Evolutionary conservation across 2,329 filamentous ascomycete species (phyloP).

Genomic region (Diaporthe vexans): DNA sequence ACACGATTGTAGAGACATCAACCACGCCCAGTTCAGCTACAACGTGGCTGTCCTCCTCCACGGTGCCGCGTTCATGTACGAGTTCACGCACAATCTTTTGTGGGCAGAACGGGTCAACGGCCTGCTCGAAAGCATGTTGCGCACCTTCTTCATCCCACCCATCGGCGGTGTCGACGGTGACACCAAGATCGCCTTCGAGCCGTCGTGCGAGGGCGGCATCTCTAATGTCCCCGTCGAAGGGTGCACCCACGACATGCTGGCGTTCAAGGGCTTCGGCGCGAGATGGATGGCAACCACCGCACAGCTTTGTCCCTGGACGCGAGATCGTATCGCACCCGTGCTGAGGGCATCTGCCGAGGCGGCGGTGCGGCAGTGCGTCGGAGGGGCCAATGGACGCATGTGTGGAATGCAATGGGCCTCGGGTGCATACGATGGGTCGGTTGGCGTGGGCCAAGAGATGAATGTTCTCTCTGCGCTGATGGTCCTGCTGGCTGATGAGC

Average conservation of each 20-base stretch:
- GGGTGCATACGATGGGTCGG: slow-evolving; percentile 55
- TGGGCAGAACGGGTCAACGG: slow-evolving; percentile 63
- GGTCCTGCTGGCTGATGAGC: slow-evolving; percentile 51
- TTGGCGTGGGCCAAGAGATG: slow-evolving; percentile 63
- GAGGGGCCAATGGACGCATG: slow-evolving; percentile 58
- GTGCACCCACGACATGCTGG: slow-evolving; percentile 71
- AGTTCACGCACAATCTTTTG: slow-evolving; percentile 59
- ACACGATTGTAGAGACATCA: slow-evolving; percentile 66
- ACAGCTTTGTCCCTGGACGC: slow-evolving; percentile 64
- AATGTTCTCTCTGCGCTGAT: slow-evolving; percentile 60
- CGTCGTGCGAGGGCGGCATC: slow-evolving; percentile 64
- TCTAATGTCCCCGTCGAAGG: slow-evolving; percentile 46
- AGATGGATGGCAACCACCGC: slow-evolving; percentile 65
- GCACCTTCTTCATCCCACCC: slow-evolving; percentile 60
- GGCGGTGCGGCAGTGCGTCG: slow-evolving; percentile 64
- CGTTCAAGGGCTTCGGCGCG: slow-evolving; percentile 70
- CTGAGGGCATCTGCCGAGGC: slow-evolving; percentile 63
- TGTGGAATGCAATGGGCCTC: slow-evolving; percentile 64
- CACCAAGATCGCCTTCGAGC: slow-evolving; percentile 63
- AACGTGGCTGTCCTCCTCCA: slow-evolving; percentile 66
- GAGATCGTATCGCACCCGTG: slow-evolving; percentile 58
- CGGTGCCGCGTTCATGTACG: slow-evolving; percentile 72
- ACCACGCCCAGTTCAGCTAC: slow-evolving; percentile 69
- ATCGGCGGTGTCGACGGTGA: too few relatives aligned
- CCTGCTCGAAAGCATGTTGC: slow-evolving; percentile 59